Evolutionary conservation across 345 rosid genomes (phyloP).

Genomic region (Gossypioides kirkii): DNA sequence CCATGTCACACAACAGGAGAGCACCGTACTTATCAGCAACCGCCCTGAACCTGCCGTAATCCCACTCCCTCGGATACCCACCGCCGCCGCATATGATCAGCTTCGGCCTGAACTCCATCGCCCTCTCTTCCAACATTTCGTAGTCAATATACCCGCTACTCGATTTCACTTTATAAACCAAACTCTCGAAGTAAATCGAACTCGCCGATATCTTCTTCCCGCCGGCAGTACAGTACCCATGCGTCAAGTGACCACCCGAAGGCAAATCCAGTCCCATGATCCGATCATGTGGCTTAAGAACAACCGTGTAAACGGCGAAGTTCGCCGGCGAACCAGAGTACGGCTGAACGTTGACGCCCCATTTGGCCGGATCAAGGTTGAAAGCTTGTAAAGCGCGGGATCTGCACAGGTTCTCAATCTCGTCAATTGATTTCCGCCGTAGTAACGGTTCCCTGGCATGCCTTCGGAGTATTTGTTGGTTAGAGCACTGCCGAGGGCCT

Average conservation of each 20-base stretch:
- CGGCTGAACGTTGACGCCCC: slow-evolving; percentile 99
- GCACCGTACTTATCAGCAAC: slow-evolving; percentile 91
- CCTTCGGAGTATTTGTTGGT: slow-evolving; percentile 99
- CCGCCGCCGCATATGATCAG: slow-evolving; percentile 95
- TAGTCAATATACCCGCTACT: slow-evolving; percentile 83
- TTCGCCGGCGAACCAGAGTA: slow-evolving; percentile 97
- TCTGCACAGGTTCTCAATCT: slow-evolving; percentile 90
- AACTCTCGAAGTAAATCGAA: slow-evolving; percentile 93
- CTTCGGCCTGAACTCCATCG: slow-evolving; percentile 90
- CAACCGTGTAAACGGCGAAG: slow-evolving; percentile 94
- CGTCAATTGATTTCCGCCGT: slow-evolving; percentile 92
- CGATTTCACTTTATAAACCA: slow-evolving; percentile 89
- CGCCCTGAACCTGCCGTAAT: slow-evolving; percentile 66
- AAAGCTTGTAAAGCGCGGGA: slow-evolving; percentile 80
- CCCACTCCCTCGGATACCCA: slow-evolving; percentile 99
- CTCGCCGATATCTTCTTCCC: slow-evolving; percentile 99
- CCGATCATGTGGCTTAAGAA: slow-evolving; percentile 93
- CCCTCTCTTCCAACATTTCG: slow-evolving; percentile 94
- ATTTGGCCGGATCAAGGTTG: slow-evolving; percentile 55
- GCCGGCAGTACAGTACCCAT: slow-evolving; percentile 88
- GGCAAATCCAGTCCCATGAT: slow-evolving; percentile 98
- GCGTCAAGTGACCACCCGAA: slow-evolving; percentile 93
- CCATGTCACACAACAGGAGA: slow-evolving; percentile 95
- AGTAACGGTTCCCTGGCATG: slow-evolving; percentile 94
- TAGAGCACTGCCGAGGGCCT: slow-evolving; percentile 94